Evolutionary conservation across 2,329 filamentous ascomycete species (phyloP), one percentile per base, ranked within the genome.

Genomic region (Fusarium sp.): DNA sequence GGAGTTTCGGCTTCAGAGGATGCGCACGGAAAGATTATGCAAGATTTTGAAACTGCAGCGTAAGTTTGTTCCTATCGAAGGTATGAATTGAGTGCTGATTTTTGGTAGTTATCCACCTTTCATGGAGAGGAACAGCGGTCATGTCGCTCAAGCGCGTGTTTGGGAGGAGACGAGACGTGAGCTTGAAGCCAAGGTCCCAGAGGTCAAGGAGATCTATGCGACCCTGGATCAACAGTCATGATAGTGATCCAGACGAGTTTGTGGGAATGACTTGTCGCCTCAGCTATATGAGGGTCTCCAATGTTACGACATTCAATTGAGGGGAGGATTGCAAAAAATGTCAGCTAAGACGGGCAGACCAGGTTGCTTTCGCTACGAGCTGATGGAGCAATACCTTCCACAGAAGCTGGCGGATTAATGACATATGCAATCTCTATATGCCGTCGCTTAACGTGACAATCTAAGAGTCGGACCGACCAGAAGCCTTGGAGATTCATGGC

Each of bases 1-100:
- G 79, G 78, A 22, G 79, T 75, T 45, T 80, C 79, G 0, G 74
- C 72, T 2, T 54, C 72, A 1, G 74, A 57, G n/a, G 71, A 78
- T 3, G 74, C 52, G 0, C 75, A 80, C 51, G 79, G 79, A 14
- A 77, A 79, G 59, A 80, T 81, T 50, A 72, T 80, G 73, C 78
- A 80, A 40, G 79, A 81, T 52, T 80, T 79, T 60, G 77, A 76
- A 22, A 76, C 76, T 31, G 74, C 74, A 3, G 14, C 70, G 76
- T 81, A 73, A 77, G 78, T 78, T 6, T 13, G 3, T 22, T 9
- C 11, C 13, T 26, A 1, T 28, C 13, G 9, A 1, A 3, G 6
- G 28, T 14, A 40, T 26, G 3, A 7, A 5, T 13, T 15, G 14
- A 22, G 49, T 64, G 36, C 72, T 49, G 2, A 39, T 9, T 39